Percentiles rank a stretch among this genome's conserved stretches.
phyloP scores from a whole-genome alignment of 1,284 basidiomycete species.

The Coniferiporia weirii region DNA sequence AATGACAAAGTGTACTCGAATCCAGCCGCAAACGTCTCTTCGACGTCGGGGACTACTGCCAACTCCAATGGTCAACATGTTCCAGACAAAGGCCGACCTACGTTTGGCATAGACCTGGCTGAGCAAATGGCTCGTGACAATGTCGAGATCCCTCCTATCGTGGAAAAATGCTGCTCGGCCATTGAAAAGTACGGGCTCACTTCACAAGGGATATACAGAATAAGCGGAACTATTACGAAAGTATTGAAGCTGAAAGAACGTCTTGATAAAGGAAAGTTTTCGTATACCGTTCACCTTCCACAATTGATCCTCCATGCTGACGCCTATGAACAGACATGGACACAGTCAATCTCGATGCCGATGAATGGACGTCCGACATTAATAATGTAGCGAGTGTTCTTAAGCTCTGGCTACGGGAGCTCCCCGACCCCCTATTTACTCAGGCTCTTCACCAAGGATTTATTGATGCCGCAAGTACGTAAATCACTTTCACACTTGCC shows the following conservation, averaged over 20 bases:
- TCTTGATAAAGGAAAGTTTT: conserved; percentile 74
- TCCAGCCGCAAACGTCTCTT: conserved; percentile 15
- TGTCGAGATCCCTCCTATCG: conserved; percentile 83
- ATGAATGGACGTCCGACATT: conserved; percentile 91
- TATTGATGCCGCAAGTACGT: conserved; percentile 91
- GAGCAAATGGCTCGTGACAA: conserved; percentile 90
- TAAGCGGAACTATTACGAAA: conserved; percentile 89
- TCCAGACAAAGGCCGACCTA: conserved; percentile 63
- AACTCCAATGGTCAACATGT: conserved; percentile 25
- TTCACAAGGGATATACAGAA: conserved; percentile 88
- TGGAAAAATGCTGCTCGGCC: conserved; percentile 86
- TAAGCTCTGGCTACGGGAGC: conserved; percentile 95
- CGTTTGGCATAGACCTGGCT: conserved; percentile 87
- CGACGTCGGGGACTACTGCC: conserved; percentile 11
- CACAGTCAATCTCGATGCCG: conserved; percentile 76
- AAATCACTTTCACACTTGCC: neutral
- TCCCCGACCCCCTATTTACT: conserved; percentile 93
- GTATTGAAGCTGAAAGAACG: conserved; percentile 80
- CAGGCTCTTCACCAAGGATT: conserved; percentile 83
- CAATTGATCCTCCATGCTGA: neutral
- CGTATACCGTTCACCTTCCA: neutral
- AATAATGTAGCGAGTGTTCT: conserved; percentile 92
- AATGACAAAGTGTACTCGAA: conserved; percentile 19
- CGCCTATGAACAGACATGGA: conserved; percentile 63
- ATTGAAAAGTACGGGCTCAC: conserved; percentile 88